Percentiles rank a stretch among this genome's conserved stretches.
phyloP scores from a whole-genome alignment of 148 eudicot genomes.

The Hydrangea macrophylla region DNA sequence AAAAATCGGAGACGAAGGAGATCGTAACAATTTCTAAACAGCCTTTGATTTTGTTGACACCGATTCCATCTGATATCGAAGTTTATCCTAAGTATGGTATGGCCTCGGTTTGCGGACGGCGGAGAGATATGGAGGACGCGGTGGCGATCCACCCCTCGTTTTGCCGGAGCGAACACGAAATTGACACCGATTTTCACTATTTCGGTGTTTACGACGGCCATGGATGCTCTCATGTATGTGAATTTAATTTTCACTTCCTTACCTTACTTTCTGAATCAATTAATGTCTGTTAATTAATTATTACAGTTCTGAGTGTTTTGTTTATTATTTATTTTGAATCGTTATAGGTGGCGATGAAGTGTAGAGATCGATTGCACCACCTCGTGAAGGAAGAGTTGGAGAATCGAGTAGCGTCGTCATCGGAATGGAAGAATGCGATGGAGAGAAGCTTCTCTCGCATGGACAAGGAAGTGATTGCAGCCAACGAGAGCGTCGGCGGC shows the following conservation, averaged over 20 bases:
- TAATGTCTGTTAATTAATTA: not conserved
- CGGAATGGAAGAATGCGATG: constrained; percentile 20
- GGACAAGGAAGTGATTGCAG: constrained; percentile 24
- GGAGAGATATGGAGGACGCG: constrained; percentile 81
- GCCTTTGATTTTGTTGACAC: not conserved
- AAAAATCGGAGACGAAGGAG: not conserved
- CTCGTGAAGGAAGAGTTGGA: no score
- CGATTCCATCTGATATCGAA: not conserved
- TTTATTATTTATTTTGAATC: no score
- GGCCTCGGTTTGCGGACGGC: constrained; percentile 67
- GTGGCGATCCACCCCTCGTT: constrained; percentile 66
- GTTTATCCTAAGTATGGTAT: constrained; percentile 48
- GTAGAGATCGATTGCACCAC: no score
- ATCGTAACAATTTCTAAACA: not conserved
- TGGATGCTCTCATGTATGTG: constrained; percentile 76
- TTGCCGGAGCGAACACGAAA: constrained; percentile 9
- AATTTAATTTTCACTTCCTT: no score
- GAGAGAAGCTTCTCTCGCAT: no score
- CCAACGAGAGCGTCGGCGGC: constrained; percentile 7
- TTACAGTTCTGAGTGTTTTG: not conserved
- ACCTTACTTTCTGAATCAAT: not conserved
- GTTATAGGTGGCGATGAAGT: no score
- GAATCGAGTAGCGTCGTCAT: not conserved
- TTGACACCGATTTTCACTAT: constrained; percentile 34
- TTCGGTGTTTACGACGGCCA: constrained; percentile 85